A percentile compares a stretch with the other conserved stretches of the same genome.
phyloP scores from a whole-genome alignment of 768 basidiomycete genomes.

The Kwoniella heveanensis region DNA sequence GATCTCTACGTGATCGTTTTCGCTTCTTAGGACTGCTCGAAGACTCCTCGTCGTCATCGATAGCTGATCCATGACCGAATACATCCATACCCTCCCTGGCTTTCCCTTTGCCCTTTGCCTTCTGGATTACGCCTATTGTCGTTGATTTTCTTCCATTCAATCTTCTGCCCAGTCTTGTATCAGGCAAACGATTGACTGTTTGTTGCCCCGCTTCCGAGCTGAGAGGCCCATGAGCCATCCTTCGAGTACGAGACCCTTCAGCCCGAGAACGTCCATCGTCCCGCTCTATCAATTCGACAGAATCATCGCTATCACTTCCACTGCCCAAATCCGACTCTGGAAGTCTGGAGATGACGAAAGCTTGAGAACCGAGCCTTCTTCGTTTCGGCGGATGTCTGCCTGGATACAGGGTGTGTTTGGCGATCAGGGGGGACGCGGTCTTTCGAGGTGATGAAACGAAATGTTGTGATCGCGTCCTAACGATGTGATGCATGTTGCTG shows the following conservation, averaged over 20 bases:
- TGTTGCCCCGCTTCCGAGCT: constrained; percentile 34
- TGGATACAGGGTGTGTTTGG: constrained; percentile 18
- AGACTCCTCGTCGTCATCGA: constrained; percentile 9
- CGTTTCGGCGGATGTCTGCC: constrained; percentile 33
- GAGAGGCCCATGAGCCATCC: constrained; percentile 19
- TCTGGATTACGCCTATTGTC: constrained; percentile 2
- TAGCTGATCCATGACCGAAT: constrained; percentile 7
- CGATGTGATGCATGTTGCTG: constrained; percentile 34
- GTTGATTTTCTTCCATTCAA: constrained; percentile 10
- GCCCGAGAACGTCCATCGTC: constrained; percentile 4
- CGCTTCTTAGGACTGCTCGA: constrained; percentile 36
- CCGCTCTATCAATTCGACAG: constrained; percentile 3
- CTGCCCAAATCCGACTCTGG: constrained; percentile 5
- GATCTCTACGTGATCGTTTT: constrained; percentile 31
- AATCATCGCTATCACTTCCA: constrained; percentile 11
- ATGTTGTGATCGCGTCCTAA: constrained; percentile 40
- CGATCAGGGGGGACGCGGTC: constrained; percentile 32
- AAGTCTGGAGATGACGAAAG: constrained; percentile 19
- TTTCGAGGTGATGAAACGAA: constrained; percentile 44
- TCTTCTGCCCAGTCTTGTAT: constrained; percentile 10
- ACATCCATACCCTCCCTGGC: constrained; percentile 11
- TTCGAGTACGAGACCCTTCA: constrained; percentile 7
- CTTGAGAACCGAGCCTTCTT: constrained; percentile 30
- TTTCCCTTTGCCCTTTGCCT: constrained; percentile 23
- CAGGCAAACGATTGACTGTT: constrained; percentile 20